Conservation (phyloP, 2,329 filamentous ascomycete genomes). For the Cercospora nicotianae region DNA sequence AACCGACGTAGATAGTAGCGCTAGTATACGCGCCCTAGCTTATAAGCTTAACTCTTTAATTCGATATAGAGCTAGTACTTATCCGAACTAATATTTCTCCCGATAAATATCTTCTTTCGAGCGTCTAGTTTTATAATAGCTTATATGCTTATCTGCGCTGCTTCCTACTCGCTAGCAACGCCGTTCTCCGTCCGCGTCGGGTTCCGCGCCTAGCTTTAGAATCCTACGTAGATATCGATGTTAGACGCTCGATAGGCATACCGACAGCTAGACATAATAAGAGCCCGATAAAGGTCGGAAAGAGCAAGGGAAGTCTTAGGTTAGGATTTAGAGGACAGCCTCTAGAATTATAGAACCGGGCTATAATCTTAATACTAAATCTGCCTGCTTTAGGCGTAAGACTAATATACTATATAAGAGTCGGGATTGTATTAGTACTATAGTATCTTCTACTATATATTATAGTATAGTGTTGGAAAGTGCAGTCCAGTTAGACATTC, state of each 20-base stretch:
- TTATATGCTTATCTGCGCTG: neutral
- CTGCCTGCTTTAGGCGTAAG: neutral
- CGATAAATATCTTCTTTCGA: neutral
- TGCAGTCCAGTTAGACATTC: too few species aligned
- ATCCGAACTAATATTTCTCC: neutral
- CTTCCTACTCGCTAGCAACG: neutral
- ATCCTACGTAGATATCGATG: too few species aligned
- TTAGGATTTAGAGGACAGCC: too few species aligned
- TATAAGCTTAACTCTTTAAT: neutral
- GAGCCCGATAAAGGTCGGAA: too few species aligned
- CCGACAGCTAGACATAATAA: too few species aligned
- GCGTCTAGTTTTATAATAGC: neutral
- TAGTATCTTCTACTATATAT: too few species aligned
- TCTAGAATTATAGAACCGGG: too few species aligned
- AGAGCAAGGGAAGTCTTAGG: too few species aligned
- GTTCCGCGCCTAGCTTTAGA: neutral
- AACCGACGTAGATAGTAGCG: neutral
- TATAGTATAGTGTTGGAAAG: too few species aligned
- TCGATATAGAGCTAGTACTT: neutral
- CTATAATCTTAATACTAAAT: neutral
- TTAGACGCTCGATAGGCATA: too few species aligned
- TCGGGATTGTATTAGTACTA: neutral
- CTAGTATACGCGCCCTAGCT: neutral
- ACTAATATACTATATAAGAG: neutral
- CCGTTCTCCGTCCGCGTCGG: neutral